Evolutionary conservation across 2,329 filamentous ascomycete species (phyloP), one percentile per base, ranked within the genome.

Genomic region (Furcasterigmium furcatum): DNA sequence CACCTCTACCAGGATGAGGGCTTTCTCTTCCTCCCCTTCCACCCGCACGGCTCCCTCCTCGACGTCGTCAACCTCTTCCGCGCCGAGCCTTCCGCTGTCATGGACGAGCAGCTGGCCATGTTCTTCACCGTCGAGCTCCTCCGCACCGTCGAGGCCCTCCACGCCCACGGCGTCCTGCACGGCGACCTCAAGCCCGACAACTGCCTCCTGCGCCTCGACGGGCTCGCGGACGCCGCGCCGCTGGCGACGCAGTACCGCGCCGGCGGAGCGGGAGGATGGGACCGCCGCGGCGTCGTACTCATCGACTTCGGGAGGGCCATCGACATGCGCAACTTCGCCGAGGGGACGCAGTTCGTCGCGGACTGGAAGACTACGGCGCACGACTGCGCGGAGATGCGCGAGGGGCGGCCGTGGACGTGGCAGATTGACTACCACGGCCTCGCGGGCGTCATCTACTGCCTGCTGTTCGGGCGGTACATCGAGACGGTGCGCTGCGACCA

Each of bases 151-250:
- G 94, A 97, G 68, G 85, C 86, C 0, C 76, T 99, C 19, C 94
- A 99, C 65, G 63, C 80, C 4, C 86, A 86, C 54, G 79, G 82
- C 3, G 75, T 99, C 46, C 73, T 97, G 38, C 94, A 99, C 61
- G 94, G 94, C 32, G 94, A 99, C 59, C 76, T 99, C 55, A 99
- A 99, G 69, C 84, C 88, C 2, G 94, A 99, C 67, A 99, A 99
- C 62, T 92, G 95, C 56, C 82, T 99, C 3, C 80, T 97, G 4
- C 88, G 94, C 5, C 82, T 97, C 18, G 86, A 91, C 45, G 9
- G 60, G 68, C 10, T 55, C 53, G 20, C 49, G 53, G 27, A 55
- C n/a, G 54, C 60, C 46, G 71, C 70, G 25, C 54, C 65, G 5
- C 82, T 87, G 66, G 68, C 73, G 13, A 63, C 74, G 1, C 80